Percentiles rank a stretch among this genome's conserved stretches.
phyloP scores from a whole-genome alignment of 148 eudicot genomes.

The Vaccinium darrowii region DNA sequence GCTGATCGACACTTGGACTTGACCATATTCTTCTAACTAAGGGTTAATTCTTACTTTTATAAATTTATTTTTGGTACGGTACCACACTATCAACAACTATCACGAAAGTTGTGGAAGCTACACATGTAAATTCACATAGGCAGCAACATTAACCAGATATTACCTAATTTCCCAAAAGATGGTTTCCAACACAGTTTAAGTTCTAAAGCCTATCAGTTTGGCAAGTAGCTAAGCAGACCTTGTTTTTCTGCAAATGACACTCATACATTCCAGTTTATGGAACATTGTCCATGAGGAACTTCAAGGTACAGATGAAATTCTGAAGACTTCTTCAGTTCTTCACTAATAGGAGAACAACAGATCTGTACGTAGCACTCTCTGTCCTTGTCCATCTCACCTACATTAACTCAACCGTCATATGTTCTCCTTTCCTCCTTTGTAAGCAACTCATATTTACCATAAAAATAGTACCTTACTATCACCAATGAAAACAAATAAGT shows the following conservation, averaged over 20 bases:
- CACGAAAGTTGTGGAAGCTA: neutral
- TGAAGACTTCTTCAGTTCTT: neutral
- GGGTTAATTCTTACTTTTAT: too few species aligned
- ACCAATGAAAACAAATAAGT: neutral
- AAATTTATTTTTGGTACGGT: too few species aligned
- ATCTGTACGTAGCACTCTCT: neutral
- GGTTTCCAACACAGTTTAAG: too few species aligned
- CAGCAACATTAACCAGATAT: neutral
- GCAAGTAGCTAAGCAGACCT: neutral
- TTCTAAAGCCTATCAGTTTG: neutral
- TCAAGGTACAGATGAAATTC: neutral
- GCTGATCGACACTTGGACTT: too few species aligned
- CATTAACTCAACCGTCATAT: neutral
- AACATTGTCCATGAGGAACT: neutral
- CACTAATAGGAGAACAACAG: neutral
- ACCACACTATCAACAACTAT: neutral
- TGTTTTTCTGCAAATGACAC: neutral
- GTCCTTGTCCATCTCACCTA: neutral
- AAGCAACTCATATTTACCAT: neutral
- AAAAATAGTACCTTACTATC: neutral
- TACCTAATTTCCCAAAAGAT: neutral
- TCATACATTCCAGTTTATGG: neutral
- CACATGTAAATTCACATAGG: neutral
- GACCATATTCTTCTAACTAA: too few species aligned
- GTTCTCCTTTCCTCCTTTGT: neutral